phyloP scores from a whole-genome alignment of 164 flowering plant species.

The Chimonanthus praecox region DNA sequence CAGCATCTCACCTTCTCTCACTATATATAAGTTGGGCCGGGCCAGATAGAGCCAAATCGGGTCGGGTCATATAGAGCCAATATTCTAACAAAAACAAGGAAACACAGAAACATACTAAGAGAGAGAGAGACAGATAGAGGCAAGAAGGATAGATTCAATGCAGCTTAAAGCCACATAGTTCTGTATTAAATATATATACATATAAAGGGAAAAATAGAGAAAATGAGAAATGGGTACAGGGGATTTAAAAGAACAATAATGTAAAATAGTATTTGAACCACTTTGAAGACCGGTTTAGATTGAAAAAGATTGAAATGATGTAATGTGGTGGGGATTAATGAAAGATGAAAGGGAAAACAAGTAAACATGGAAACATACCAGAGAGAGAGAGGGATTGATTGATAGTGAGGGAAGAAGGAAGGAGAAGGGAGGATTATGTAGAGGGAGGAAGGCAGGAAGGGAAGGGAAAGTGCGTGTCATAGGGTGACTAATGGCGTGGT shows the following conservation, averaged over 20 bases:
- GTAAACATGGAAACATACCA: not conserved
- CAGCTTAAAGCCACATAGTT: too few species aligned
- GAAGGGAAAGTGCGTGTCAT: slow-evolving; percentile 2
- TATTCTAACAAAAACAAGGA: too few species aligned
- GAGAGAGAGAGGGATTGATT: not conserved
- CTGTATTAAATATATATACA: not conserved
- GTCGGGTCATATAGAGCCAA: too few species aligned
- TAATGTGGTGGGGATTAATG: not conserved
- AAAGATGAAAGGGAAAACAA: not conserved
- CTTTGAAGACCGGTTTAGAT: too few species aligned
- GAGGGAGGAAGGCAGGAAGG: not conserved
- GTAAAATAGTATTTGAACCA: too few species aligned
- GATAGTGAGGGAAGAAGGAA: not conserved
- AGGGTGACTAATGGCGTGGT: slow-evolving; percentile 8
- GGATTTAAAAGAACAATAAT: too few species aligned
- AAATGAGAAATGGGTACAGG: not conserved
- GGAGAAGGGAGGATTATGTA: not conserved
- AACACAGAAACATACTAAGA: not conserved
- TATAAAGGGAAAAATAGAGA: not conserved
- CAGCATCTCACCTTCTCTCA: too few species aligned
- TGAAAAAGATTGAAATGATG: not conserved
- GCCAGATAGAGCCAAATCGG: too few species aligned
- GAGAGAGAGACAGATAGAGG: not conserved
- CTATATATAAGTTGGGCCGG: too few species aligned
- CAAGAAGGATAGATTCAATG: not conserved